Percentiles rank a stretch among this genome's conserved stretches.
phyloP scores from a whole-genome alignment of 2,329 filamentous ascomycete genomes.

The Arthrocladium fulminans region DNA sequence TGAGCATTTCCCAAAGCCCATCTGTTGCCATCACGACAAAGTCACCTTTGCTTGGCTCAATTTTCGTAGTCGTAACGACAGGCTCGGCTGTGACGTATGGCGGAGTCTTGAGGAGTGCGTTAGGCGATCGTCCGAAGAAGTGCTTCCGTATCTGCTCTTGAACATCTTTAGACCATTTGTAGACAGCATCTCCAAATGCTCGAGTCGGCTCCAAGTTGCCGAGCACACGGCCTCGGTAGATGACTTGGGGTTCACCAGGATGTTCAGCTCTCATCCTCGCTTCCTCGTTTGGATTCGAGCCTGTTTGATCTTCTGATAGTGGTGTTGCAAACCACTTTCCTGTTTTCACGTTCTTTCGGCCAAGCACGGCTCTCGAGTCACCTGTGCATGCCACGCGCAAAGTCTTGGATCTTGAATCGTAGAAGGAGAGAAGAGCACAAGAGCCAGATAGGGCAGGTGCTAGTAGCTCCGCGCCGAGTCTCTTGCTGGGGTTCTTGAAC shows the following conservation, averaged over 20 bases:
- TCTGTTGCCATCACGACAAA: conserved; percentile 96
- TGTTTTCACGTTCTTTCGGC: conserved; percentile 58
- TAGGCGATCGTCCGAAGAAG: conserved; percentile 79
- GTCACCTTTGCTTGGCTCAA: conserved; percentile 81
- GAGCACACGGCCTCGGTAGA: conserved; percentile 80
- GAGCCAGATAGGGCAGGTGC: conserved; percentile 94
- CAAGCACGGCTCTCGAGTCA: conserved; percentile 89
- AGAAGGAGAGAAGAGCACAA: conserved; percentile 91
- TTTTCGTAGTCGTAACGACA: conserved; percentile 83
- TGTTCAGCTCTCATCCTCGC: conserved; percentile 76
- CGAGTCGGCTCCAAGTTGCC: conserved; percentile 86
- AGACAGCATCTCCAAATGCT: conserved; percentile 91
- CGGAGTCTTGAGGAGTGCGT: conserved; percentile 72
- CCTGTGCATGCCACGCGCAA: conserved; percentile 92
- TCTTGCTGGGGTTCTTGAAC: conserved; percentile 76
- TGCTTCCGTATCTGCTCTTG: conserved; percentile 71
- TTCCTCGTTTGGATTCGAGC: conserved; percentile 74
- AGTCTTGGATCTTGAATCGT: conserved; percentile 77
- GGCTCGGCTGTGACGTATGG: conserved; percentile 97
- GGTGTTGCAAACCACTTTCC: conserved; percentile 91
- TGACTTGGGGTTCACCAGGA: conserved; percentile 71
- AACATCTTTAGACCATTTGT: conserved; percentile 88
- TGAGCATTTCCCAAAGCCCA: conserved; percentile 97
- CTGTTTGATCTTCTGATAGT: conserved; percentile 88
- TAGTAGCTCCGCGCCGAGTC: conserved; percentile 81